phyloP scores from a whole-genome alignment of 805 yeast species.

The Candida schatavii region DNA sequence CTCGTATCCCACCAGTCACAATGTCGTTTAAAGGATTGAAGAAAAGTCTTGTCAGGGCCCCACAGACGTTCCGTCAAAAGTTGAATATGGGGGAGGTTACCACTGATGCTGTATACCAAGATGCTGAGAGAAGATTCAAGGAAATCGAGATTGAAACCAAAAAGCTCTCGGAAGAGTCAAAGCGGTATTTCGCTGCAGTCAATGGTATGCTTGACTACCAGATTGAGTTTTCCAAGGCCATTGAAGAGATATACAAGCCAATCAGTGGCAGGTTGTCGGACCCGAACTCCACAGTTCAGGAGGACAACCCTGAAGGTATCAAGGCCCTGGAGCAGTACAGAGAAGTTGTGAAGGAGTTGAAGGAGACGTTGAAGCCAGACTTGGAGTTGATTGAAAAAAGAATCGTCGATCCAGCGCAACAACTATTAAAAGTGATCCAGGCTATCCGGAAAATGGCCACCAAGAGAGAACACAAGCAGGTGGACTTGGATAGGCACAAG shows the following conservation, averaged over 20 bases:
- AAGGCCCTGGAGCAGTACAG: constrained; percentile 91
- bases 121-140: constrained; percentile 94
- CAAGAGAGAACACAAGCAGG: constrained; percentile 92
- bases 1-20: not conserved
- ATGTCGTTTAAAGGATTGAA: constrained; percentile 91
- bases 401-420: constrained; percentile 89
- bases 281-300: constrained; percentile 80
- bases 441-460: constrained; percentile 89
- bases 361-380: constrained; percentile 86
- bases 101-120: constrained; percentile 81
- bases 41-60: constrained; percentile 81
- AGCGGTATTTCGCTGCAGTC: constrained; percentile 85
- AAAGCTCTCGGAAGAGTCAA: constrained; percentile 84
- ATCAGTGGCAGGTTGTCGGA: constrained; percentile 90
- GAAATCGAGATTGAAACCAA: constrained; percentile 89
- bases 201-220: constrained; percentile 93
- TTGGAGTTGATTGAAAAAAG: constrained; percentile 87
- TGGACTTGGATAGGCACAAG: constrained; percentile 87
- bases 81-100: constrained; percentile 72
- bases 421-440: constrained; percentile 76
- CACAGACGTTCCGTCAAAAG: constrained; percentile 87
- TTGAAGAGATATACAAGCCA: constrained; percentile 95
- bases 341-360: constrained; percentile 81
- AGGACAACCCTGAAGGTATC: constrained; percentile 96
- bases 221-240: constrained; percentile 90